These are phyloP conservation scores for Hansenula anomala DNA, from an alignment of 1,139 yeast genomes.

Conservation along the genomic window DNA sequence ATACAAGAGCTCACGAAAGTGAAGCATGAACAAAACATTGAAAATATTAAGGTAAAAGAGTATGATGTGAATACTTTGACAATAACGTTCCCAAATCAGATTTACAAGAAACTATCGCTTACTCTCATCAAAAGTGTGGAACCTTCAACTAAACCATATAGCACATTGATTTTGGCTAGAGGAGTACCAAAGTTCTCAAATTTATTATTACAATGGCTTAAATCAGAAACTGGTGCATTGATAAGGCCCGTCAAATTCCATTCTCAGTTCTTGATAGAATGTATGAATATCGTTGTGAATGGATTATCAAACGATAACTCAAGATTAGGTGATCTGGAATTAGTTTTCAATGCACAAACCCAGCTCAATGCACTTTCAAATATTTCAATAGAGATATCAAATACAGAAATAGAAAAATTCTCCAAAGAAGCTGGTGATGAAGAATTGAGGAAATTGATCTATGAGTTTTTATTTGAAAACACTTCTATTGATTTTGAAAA, in stretches of 20 bases:
- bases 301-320: constrained; percentile 12
- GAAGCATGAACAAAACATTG: constrained; percentile 3
- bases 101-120: constrained; percentile 15
- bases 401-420: constrained; percentile 12
- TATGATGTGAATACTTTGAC: constrained; percentile 8
- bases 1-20: constrained; percentile 12
- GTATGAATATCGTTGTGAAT: constrained; percentile 20
- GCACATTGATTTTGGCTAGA: constrained; percentile 15
- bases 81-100: constrained; percentile 12
- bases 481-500: constrained; percentile 18
- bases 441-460: constrained; percentile 6
- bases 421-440: constrained; percentile 1
- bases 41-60: constrained; percentile 2
- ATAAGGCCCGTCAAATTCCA: constrained; percentile 20
- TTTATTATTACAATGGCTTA: constrained; percentile 22
- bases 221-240: constrained; percentile 19
- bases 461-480: constrained; percentile 10
- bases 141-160: constrained; percentile 4
- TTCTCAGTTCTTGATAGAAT: constrained; percentile 17
- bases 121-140: constrained; percentile 8
- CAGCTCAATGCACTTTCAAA: constrained; percentile 7
- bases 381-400: constrained; percentile 12
- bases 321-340: constrained; percentile 18
- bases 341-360: constrained; percentile 13
- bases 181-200: constrained; percentile 13